Base-by-base conservation (phyloP, 192 early-diverging fungal species). In the Entomortierella parvispora region DNA sequence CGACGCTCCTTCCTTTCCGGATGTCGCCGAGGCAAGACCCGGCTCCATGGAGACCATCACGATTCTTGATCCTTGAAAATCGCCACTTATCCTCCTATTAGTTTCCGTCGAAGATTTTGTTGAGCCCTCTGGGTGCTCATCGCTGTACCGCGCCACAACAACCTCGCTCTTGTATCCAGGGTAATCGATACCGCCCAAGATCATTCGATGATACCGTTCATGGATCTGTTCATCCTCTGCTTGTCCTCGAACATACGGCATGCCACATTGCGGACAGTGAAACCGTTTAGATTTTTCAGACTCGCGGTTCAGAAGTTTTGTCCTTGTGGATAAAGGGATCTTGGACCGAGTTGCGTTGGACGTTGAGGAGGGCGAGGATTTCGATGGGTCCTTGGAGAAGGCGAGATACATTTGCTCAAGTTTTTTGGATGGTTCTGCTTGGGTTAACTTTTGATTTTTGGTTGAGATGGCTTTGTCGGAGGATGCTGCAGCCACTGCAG, bases 141-240 rank as follows among this genome's bases (percentile, higher is more conserved):
- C 69, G 9, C 29, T 50, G 17, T 54, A 79, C 18, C 42, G 58
- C 1, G 68, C 79, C 26, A 81, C 58, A 0, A 81, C 69, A 25
- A 79, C 62, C 42, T 84, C 80, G 61, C 79, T 69, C 57, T 84
- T 81, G 42, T 84, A 84, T 17, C 70, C 82, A 32, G 80, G 69
- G 64, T 81, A 84, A 26, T 72, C 75, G 52, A 84, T 80, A 18
- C 83, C 80, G 3, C 80, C 76, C 26, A 84, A 12, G 23, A 34
- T 58, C 11, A 57, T 75, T 20, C 66, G 62, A 67, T 84, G 83
- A 67, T 80, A 81, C 7, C 63, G 58, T 10, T 77, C 76, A 71
- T 84, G 83, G 8, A 81, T 61, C 28, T 58, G 47, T 26, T 84
- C 83, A 28, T 84, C 83, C 40, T 80, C 83, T 0, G 48, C 23